These are phyloP conservation scores for Usnea hakonensis DNA, from an alignment of 495 filamentous ascomycete genomes.

Conservation along the genomic window DNA sequence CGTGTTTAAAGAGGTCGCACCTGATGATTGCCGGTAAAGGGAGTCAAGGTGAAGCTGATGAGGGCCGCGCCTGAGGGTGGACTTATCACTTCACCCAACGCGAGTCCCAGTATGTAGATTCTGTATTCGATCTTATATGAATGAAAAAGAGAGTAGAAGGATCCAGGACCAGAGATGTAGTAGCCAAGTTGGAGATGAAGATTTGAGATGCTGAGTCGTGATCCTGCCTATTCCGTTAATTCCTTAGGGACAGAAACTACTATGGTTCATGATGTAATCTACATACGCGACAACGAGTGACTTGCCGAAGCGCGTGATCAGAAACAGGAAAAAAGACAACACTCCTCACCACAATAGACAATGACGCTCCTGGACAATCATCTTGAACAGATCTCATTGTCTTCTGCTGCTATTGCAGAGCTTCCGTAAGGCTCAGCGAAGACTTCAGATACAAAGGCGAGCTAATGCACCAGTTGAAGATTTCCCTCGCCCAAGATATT, in stretches of 20 bases:
- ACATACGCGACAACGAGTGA: neutral
- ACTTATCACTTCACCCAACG: conserved; percentile 2
- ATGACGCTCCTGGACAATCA: conserved; percentile 78
- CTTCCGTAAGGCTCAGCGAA: conserved; percentile 55
- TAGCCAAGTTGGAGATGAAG: conserved; percentile 6
- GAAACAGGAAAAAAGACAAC: neutral
- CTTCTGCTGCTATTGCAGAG: conserved; percentile 71
- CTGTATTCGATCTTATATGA: neutral
- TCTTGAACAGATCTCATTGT: conserved; percentile 84
- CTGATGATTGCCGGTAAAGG: conserved; percentile 10
- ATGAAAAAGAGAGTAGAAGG: neutral
- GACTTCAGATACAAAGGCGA: conserved; percentile 1
- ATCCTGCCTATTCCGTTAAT: conserved; percentile 6
- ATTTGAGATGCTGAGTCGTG: conserved; percentile 11
- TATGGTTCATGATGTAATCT: neutral
- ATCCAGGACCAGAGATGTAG: neutral
- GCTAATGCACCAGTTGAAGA: conserved; percentile 34
- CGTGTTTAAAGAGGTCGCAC: conserved; percentile 3
- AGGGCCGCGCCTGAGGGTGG: neutral
- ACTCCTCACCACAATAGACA: neutral
- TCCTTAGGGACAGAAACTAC: neutral
- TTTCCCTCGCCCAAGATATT: conserved; percentile 92
- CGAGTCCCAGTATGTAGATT: neutral
- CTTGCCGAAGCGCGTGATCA: conserved; percentile 8
- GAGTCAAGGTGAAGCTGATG: conserved; percentile 1